Conservation (phyloP, 306 rosid genomes). For the Lathyrus aphaca region DNA sequence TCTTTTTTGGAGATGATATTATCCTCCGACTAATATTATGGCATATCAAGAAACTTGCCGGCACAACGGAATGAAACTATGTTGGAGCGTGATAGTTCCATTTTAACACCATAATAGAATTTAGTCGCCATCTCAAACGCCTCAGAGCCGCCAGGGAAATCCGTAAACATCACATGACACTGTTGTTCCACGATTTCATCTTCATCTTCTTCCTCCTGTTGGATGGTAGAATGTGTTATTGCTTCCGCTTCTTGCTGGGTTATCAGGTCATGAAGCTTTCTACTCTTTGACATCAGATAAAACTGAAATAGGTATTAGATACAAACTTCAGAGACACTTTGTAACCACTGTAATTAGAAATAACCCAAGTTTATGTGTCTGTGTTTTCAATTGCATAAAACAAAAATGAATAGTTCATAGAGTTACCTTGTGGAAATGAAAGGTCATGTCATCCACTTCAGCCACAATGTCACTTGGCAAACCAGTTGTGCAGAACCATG, state of each 20-base stretch:
- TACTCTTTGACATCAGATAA: conserved; percentile 89
- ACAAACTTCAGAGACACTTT: conserved; percentile 1
- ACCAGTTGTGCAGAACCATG: conserved; percentile 99
- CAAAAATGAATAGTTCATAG: conserved; percentile 2
- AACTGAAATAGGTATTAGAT: conserved; percentile 54
- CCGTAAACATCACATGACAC: conserved; percentile 61
- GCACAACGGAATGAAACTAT: conserved; percentile 92
- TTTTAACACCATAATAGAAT: conserved; percentile 91
- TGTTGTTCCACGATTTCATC: conserved; percentile 77
- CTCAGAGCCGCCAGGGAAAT: conserved; percentile 86
- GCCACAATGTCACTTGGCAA: conserved; percentile 93
- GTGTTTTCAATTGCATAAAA: neutral
- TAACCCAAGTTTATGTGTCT: neutral
- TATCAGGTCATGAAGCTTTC: conserved; percentile 66
- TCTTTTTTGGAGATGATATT: conserved; percentile 86
- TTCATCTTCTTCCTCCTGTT: conserved; percentile 48
- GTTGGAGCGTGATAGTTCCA: conserved; percentile 69
- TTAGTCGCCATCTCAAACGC: conserved; percentile 88
- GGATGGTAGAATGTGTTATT: conserved; percentile 41
- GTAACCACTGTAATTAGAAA: conserved; percentile 33
- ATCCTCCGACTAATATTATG: conserved; percentile 84
- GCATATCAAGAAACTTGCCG: conserved; percentile 90
- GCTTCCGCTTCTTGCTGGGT: conserved; percentile 64
- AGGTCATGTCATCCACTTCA: conserved; percentile 84
- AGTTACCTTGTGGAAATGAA: conserved; percentile 90